These are phyloP conservation scores for Aphanomyces invadans DNA, from an alignment of 352 stramenopile species.

Conservation along the genomic window DNA sequence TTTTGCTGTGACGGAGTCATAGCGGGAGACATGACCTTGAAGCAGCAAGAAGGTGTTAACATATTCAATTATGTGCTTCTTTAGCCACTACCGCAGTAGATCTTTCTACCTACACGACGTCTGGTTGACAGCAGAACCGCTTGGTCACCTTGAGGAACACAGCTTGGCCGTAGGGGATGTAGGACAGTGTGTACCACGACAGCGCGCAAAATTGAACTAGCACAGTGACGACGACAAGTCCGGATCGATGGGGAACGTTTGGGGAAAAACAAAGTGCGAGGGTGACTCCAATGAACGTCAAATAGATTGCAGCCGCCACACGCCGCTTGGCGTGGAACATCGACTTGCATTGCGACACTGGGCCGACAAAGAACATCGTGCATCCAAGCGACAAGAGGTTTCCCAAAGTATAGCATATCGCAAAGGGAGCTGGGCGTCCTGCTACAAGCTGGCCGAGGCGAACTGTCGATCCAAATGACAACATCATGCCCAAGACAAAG, in stretches of 20 bases:
- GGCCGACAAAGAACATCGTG: constrained; percentile 82
- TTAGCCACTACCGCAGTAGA: not conserved
- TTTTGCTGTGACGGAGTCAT: not conserved
- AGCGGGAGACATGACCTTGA: too few species aligned
- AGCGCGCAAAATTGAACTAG: constrained; percentile 70
- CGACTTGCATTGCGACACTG: constrained; percentile 66
- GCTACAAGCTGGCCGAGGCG: constrained; percentile 62
- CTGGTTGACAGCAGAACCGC: constrained; percentile 14
- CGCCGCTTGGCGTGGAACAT: constrained; percentile 80
- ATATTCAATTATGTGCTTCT: not conserved
- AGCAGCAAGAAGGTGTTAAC: too few species aligned
- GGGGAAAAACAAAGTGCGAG: constrained; percentile 65
- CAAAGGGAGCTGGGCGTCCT: constrained; percentile 74
- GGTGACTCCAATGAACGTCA: constrained; percentile 73
- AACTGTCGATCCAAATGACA: constrained; percentile 78
- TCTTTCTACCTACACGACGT: constrained; percentile 11
- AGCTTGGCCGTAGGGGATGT: constrained; percentile 72
- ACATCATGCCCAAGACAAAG: constrained; percentile 70
- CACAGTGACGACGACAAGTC: constrained; percentile 66
- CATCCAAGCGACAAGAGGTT: constrained; percentile 75
- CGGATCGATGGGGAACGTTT: constrained; percentile 55
- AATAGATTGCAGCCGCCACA: constrained; percentile 55
- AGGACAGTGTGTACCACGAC: constrained; percentile 84
- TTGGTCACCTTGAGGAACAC: not conserved
- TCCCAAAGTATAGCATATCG: constrained; percentile 77